A percentile compares a stretch with the other conserved stretches of the same genome.
Evolutionary conservation across 2,329 filamentous ascomycete genomes (phyloP).

Genomic region (Pezicula rhizophila): DNA sequence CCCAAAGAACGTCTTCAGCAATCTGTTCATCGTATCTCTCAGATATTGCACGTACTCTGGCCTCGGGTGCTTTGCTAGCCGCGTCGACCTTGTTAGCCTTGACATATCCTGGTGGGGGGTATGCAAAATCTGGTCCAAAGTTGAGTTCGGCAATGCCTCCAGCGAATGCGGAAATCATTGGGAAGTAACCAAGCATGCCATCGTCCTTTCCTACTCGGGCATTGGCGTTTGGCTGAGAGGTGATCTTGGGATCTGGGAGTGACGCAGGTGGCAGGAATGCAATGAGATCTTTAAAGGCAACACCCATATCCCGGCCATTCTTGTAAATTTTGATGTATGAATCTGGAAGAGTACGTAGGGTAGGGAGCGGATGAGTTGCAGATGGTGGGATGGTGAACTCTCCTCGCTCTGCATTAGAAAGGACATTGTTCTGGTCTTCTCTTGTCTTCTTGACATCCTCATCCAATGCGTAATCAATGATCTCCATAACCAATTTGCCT

Average conservation of each 20-base stretch:
- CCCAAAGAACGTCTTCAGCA: conserved; percentile 86
- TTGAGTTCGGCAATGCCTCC: conserved; percentile 90
- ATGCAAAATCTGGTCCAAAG: conserved; percentile 93
- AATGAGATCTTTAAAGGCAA: conserved; percentile 79
- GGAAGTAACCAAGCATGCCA: conserved; percentile 92
- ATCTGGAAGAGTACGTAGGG: conserved; percentile 79
- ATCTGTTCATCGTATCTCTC: conserved; percentile 90
- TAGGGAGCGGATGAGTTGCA: conserved; percentile 64
- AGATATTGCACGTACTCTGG: conserved; percentile 51
- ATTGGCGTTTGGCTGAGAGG: conserved; percentile 55
- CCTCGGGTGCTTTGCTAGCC: background rate
- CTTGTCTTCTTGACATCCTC: conserved; percentile 84
- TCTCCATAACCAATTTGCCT: conserved; percentile 88
- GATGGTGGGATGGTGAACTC: conserved; percentile 53
- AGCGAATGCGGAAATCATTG: conserved; percentile 84
- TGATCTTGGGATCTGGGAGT: conserved; percentile 38
- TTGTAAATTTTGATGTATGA: conserved; percentile 88
- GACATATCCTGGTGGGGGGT: conserved; percentile 58
- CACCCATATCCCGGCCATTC: conserved; percentile 81
- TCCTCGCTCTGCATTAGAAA: conserved; percentile 30
- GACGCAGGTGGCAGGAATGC: conserved; percentile 90
- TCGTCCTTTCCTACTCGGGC: conserved; percentile 87
- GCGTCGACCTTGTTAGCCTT: too few relatives aligned
- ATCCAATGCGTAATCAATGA: conserved; percentile 79
- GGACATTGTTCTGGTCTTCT: conserved; percentile 54